Evolutionary conservation across 176 grass and related monocot species (phyloP), one percentile per base, ranked within the genome.

Genomic region (Guadua angustifolia): DNA sequence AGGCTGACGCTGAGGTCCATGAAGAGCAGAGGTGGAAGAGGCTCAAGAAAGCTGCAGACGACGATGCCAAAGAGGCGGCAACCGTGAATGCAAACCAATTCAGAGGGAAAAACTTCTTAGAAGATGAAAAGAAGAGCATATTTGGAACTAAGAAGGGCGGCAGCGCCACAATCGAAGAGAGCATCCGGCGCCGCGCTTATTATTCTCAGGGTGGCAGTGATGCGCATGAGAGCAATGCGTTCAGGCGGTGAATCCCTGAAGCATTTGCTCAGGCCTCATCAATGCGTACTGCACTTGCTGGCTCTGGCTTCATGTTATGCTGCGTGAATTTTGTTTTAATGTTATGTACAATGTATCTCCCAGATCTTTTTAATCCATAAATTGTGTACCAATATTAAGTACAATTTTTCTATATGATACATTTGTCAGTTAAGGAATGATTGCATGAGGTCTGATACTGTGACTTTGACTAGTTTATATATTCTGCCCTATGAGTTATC

Each of bases 11-110:
- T 7, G 96, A 95, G 45, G 73, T 95, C 52, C 96, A 95, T 9
- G 96, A 99, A 71, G 96, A 99, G 64, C 96, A 99, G 63, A 95
- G 96, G 63, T 90, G 87, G 87, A 99, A 90, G 73, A 84, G 93
- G 64, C 71, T 95, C 50, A 99, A 99, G 87, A 99, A 87, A 90
- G 93, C 93, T 65, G 91, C 87, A 61, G 91, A 95, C 0, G 78
- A 87, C 0, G 93, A 95, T 21, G 77, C 79, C 11, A 86, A 86
- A 42, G 96, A 99, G 21, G 91, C 56, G 4, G 70, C 83, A 44
- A 73, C 64, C 4, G 78, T 73, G 47, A 83, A 12, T 2, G 62
- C 73, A n/a, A 88, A 76, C 42, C 85, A 79, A 36, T 87, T 90
- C 53, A 90, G 71, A 78, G 95, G 93, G 39, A 98, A 93, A 46